Percentiles rank a stretch among this genome's conserved stretches.
Evolutionary conservation across 164 flowering plant genomes (phyloP).

Genomic region (Amborella trichopoda): DNA sequence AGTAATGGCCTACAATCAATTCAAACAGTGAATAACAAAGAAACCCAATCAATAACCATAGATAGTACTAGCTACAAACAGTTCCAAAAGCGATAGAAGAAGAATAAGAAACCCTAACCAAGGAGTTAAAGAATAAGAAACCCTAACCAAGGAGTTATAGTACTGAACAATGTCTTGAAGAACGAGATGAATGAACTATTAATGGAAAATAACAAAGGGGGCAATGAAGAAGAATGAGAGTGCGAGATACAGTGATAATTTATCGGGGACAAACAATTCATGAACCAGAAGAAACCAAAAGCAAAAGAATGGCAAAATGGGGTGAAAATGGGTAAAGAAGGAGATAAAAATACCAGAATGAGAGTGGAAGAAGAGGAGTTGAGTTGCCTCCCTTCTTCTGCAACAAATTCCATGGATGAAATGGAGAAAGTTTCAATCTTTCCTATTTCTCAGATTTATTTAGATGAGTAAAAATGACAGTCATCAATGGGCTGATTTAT

Average conservation of each 20-base stretch:
- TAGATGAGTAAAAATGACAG: no score
- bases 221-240: no score
- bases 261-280: no score
- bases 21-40: no score
- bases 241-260: no score
- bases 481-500: no score
- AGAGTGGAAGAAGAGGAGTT: constrained; percentile 41
- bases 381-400: constrained; percentile 39
- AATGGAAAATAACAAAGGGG: not conserved
- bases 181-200: not conserved
- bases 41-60: not conserved
- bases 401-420: constrained; percentile 44
- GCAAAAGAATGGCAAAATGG: not conserved
- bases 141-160: not conserved
- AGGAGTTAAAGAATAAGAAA: not conserved
- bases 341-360: constrained; percentile 33
- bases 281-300: not conserved
- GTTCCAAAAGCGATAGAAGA: no score
- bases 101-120: constrained; percentile 1
- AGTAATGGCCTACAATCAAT: no score
- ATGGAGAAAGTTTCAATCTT: not conserved
- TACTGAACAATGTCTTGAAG: not conserved
- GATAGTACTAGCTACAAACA: not conserved
- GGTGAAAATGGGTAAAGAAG: not conserved
- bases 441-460: not conserved